Conservation (phyloP, 352 stramenopile species). For the Phytophthora pluvialis region DNA sequence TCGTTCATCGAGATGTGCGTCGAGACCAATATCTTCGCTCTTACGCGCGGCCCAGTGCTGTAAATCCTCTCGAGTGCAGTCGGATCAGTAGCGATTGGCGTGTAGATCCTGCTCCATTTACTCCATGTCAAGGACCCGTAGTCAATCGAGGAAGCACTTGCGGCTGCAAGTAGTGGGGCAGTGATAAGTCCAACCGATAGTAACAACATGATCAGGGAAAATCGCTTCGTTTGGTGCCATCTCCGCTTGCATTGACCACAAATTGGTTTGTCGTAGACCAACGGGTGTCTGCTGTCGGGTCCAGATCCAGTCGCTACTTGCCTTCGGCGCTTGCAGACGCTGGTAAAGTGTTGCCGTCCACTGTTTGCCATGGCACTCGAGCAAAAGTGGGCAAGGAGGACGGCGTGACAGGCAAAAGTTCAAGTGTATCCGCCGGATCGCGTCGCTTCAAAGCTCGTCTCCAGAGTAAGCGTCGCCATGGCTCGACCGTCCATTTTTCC, state of each 20-base stretch:
- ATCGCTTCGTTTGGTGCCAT: not conserved
- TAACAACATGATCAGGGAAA: constrained; percentile 2
- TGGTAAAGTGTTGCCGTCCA: not conserved
- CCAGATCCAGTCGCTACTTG: not conserved
- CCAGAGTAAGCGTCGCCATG: not conserved
- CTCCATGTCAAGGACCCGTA: constrained; percentile 25
- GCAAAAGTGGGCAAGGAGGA: not conserved
- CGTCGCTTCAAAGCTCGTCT: constrained; percentile 26
- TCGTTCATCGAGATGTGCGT: constrained; percentile 18
- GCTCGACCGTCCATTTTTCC: constrained; percentile 6
- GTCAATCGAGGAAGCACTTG: constrained; percentile 16
- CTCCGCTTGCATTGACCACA: constrained; percentile 4
- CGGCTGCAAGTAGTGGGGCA: not conserved
- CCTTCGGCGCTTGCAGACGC: not conserved
- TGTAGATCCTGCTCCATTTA: constrained; percentile 17
- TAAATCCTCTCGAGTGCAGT: constrained; percentile 5
- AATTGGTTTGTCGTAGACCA: not conserved
- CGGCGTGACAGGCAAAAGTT: constrained; percentile 8
- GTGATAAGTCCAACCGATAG: constrained; percentile 1
- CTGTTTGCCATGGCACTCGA: constrained; percentile 6
- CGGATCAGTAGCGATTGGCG: not conserved
- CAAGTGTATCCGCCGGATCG: too few species aligned
- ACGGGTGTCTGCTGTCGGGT: too few species aligned
- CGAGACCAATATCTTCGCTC: constrained; percentile 30
- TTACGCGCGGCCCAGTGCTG: constrained; percentile 18